phyloP scores from a whole-genome alignment of 2,329 filamentous ascomycete species.

The Fusarium acutatum region DNA sequence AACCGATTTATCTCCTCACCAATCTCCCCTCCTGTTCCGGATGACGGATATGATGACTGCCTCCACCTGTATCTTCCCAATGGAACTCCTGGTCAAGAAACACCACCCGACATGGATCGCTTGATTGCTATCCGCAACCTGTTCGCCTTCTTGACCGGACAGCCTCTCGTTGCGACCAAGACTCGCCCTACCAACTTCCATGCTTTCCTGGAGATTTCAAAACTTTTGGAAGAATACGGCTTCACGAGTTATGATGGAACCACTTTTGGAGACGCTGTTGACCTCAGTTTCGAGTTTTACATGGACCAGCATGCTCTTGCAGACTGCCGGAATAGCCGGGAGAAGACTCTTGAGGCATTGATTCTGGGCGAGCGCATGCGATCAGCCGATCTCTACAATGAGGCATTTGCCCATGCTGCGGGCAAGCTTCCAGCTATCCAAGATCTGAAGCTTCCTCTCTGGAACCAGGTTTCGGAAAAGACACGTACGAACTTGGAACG shows the following conservation, averaged over 20 bases:
- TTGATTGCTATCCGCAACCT: conserved; percentile 69
- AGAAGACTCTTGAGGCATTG: conserved; percentile 89
- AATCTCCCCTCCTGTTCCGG: conserved; percentile 46
- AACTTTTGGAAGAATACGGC: conserved; percentile 64
- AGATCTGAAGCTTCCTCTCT: conserved; percentile 73
- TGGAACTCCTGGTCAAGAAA: conserved; percentile 44
- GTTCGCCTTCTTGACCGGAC: conserved; percentile 71
- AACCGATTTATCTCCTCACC: conserved; percentile 51
- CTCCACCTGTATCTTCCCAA: conserved; percentile 64
- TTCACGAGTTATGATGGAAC: conserved; percentile 65
- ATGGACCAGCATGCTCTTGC: conserved; percentile 79
- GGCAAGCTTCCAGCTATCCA: conserved; percentile 84
- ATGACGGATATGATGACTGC: conserved; percentile 51
- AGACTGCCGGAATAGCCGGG: conserved; percentile 82
- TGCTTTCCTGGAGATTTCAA: conserved; percentile 63
- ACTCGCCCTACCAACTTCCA: conserved; percentile 61
- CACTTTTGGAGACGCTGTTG: conserved; percentile 67
- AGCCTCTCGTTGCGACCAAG: conserved; percentile 68
- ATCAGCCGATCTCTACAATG: conserved; percentile 83
- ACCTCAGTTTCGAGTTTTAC: conserved; percentile 76
- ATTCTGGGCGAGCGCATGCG: conserved; percentile 90
- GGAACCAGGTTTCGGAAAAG: conserved; percentile 71
- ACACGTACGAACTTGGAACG: conserved; percentile 85
- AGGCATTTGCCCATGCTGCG: conserved; percentile 90
- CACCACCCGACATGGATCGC: conserved; percentile 58